phyloP scores from a whole-genome alignment of 2,329 filamentous ascomycete genomes.

The Lecanicillium sp. region DNA sequence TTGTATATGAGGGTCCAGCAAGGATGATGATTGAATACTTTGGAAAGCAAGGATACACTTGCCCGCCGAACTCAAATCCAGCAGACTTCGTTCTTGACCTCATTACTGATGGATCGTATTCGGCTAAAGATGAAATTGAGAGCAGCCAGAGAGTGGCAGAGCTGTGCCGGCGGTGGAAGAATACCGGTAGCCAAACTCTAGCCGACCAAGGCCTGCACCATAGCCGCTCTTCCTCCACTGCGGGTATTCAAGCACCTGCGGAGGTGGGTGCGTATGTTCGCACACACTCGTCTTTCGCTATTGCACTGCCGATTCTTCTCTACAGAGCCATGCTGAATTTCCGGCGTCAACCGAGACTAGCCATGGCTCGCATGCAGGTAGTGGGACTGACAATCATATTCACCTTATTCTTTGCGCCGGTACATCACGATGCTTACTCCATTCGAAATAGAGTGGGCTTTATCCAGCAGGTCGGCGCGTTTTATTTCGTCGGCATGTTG shows the following conservation, averaged over 20 bases:
- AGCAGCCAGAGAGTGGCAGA: conserved; percentile 53
- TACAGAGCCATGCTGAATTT: conserved; percentile 61
- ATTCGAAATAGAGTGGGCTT: conserved; percentile 68
- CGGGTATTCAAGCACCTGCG: conserved; percentile 53
- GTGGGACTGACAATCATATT: conserved; percentile 54
- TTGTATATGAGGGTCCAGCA: conserved; percentile 58
- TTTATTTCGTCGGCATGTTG: conserved; percentile 70
- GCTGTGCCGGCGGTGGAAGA: no score
- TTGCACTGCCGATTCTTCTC: conserved; percentile 59
- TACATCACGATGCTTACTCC: conserved; percentile 58
- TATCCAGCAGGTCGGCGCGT: conserved; percentile 60
- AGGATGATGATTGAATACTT: conserved; percentile 60
- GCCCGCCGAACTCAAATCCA: conserved; percentile 62
- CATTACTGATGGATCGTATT: conserved; percentile 66
- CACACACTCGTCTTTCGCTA: conserved; percentile 49
- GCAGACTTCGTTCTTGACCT: conserved; percentile 71
- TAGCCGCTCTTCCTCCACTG: conserved; percentile 37
- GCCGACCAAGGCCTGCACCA: no score
- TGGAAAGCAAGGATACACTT: conserved; percentile 48
- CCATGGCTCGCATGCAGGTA: conserved; percentile 60
- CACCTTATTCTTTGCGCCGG: conserved; percentile 61
- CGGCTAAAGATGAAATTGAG: conserved; percentile 50
- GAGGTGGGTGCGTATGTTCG: conserved; percentile 62
- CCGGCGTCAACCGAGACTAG: conserved; percentile 52
- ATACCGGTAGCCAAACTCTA: no score